Evolutionary conservation across 2,329 filamentous ascomycete species (phyloP), one percentile per base, ranked within the genome.

Genomic region (Fusarium acutatum): DNA sequence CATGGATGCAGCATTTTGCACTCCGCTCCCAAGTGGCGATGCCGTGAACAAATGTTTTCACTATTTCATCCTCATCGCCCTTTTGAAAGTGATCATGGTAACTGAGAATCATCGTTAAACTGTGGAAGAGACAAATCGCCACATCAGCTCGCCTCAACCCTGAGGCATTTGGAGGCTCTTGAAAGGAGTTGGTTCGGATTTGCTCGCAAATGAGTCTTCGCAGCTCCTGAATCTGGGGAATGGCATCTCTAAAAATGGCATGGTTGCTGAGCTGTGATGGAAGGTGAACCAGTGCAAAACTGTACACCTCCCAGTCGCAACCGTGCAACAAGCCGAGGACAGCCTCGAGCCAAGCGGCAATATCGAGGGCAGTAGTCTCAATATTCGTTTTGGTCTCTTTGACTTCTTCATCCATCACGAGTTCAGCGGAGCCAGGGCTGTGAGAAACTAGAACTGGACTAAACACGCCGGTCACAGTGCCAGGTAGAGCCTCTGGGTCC

Each of bases 1-100:
- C 96, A 81, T 99, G 96, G 60, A 99, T 97, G 82, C 96, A 99
- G 70, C 91, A 93, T 78, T 95, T 96, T 26, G 95, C 94, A 61
- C 94, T 97, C 72, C 93, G 90, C 77, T 97, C 95, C 89, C 92
- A 95, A 5, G 91, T 91, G 17, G 92, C 90, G 66, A 98, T 94
- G 5, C 96, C 96, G 63, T 93, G 89, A 74, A 97, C 90, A 79
- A 99, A 98, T 0, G 94, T 91, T 73, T 92, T 91, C 32, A 97
- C 94, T 40, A 97, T 91, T 44, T 97, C 94, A 77, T 98, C 95
- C 80, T 97, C 92, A 76, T 98, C 95, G 35, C 89, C 88, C 79
- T 95, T 95, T 60, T 91, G 88, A 79, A 97, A 97, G 75, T 94
- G 88, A 60, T 92, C 90, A 80, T 98, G 94, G 79, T 98, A 99